phyloP scores from a whole-genome alignment of 177 flowering plant species.

The Vitis hybrid region DNA sequence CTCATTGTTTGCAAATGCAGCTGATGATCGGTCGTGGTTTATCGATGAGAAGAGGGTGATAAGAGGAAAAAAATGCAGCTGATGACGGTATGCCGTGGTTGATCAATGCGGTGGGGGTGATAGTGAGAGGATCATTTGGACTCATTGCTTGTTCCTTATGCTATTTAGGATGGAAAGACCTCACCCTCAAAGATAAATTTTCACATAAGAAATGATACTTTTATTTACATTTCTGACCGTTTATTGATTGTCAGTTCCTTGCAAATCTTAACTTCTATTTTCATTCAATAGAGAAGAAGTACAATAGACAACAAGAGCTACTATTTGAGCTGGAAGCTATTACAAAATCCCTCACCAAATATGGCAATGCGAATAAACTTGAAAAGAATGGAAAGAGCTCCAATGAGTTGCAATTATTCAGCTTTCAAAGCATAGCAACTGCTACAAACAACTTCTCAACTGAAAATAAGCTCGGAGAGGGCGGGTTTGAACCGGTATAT shows the following conservation, averaged over 20 bases:
- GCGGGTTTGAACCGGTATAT: conserved; percentile 4
- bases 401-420: too few species aligned
- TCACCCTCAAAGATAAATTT: not conserved
- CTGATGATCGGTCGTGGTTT: not conserved
- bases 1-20: not conserved
- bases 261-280: not conserved
- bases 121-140: not conserved
- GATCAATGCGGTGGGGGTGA: not conserved
- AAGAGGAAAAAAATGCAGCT: too few species aligned
- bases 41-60: too few species aligned
- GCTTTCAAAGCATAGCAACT: too few species aligned
- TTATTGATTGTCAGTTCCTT: not conserved
- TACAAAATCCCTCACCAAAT: too few species aligned
- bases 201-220: not conserved
- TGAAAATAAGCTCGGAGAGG: conserved; percentile 4
- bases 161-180: not conserved
- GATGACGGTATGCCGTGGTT: not conserved
- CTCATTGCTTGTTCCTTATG: not conserved
- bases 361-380: too few species aligned
- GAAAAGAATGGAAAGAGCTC: too few species aligned
- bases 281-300: not conserved
- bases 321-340: too few species aligned
- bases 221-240: not conserved
- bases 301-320: not conserved
- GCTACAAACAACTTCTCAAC: not conserved